Percentiles rank a stretch among this genome's conserved stretches.
phyloP scores from a whole-genome alignment of 2,329 filamentous ascomycete species.

The Acrocalymma vagum region DNA sequence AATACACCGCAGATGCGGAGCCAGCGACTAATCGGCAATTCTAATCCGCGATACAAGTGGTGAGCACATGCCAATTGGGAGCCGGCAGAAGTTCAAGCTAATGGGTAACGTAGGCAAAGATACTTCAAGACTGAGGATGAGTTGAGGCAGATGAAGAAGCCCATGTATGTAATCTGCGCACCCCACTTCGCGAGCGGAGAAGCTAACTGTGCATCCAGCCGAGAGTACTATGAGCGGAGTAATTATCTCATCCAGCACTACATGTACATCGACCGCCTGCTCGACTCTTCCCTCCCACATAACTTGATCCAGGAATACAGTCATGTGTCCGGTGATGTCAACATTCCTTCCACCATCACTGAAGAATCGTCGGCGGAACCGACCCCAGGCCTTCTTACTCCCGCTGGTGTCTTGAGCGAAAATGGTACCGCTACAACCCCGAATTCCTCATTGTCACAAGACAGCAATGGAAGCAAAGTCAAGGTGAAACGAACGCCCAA shows the following conservation, averaged over 20 bases:
- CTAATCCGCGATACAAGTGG: slow-evolving; percentile 86
- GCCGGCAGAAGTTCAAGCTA: background rate
- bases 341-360: slow-evolving; percentile 77
- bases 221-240: slow-evolving; percentile 86
- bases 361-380: slow-evolving; percentile 64
- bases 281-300: slow-evolving; percentile 93
- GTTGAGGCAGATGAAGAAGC: slow-evolving; percentile 73
- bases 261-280: slow-evolving; percentile 87
- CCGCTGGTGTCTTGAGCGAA: slow-evolving; percentile 21
- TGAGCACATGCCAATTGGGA: slow-evolving; percentile 23
- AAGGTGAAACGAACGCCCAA: slow-evolving; percentile 70
- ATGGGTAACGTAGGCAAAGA: slow-evolving; percentile 61
- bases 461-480: slow-evolving; percentile 41
- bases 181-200: background rate
- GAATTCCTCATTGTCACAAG: slow-evolving; percentile 28
- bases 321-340: slow-evolving; percentile 65
- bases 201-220: slow-evolving; percentile 54
- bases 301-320: slow-evolving; percentile 91
- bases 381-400: slow-evolving; percentile 24
- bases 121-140: slow-evolving; percentile 87
- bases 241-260: slow-evolving; percentile 92
- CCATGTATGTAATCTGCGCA: slow-evolving; percentile 60
- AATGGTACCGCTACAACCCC: slow-evolving; percentile 23
- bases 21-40: slow-evolving; percentile 87
- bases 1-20: slow-evolving; percentile 76